Conservation (phyloP, 1,284 basidiomycete species). For the Melampsora americana region DNA sequence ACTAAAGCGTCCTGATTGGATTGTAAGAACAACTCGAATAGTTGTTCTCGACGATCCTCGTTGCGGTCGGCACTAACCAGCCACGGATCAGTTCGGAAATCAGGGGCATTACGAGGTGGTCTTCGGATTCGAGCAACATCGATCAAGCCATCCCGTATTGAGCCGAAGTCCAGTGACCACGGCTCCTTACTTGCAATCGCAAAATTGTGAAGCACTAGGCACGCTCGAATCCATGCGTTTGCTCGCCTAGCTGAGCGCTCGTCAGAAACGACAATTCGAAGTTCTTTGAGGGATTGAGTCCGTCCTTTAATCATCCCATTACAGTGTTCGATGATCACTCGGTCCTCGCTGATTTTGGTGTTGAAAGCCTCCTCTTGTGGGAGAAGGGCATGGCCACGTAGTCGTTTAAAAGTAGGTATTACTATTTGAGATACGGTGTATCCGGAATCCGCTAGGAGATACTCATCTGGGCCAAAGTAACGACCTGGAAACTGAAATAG, state of each 20-base stretch:
- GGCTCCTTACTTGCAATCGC: background rate
- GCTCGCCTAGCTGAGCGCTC: too few relatives aligned
- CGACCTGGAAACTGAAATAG: background rate
- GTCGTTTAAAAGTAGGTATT: background rate
- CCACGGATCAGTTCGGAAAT: background rate
- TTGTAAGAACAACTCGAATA: background rate
- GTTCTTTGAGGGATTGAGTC: background rate
- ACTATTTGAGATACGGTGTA: background rate
- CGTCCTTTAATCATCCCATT: background rate
- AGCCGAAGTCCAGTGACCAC: background rate
- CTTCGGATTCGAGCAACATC: background rate
- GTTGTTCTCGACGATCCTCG: background rate
- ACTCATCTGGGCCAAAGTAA: background rate
- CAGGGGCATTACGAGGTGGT: background rate
- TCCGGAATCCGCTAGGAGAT: background rate
- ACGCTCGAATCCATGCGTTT: background rate
- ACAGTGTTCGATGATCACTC: slow-evolving; percentile 4
- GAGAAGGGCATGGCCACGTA: background rate
- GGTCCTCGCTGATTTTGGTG: background rate
- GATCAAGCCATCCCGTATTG: background rate
- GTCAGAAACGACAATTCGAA: background rate
- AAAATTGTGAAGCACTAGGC: background rate
- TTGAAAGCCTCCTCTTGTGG: background rate
- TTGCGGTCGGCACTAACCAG: background rate
- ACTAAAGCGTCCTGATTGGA: too few relatives aligned